Base-by-base conservation (phyloP, 2,329 filamentous ascomycete species). In the Trichoderma gracile region DNA sequence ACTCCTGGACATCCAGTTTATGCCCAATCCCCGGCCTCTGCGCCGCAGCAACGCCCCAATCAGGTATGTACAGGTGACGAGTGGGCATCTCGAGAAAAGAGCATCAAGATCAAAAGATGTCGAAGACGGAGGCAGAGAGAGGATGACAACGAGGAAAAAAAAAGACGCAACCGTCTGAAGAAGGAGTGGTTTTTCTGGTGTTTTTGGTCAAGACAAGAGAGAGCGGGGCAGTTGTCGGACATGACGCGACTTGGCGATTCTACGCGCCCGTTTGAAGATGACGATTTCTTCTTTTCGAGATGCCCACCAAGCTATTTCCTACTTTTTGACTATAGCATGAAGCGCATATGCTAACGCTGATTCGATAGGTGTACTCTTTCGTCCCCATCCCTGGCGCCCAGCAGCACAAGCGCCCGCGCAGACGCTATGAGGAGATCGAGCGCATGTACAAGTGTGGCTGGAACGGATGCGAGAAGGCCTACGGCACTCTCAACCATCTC, bases 371-470 rank as follows among this genome's bases (percentile, higher is more conserved):
- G 46, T 98, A 98, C 76, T 97, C 93, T 0, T 98, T 99, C 74
- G 95, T 98, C 38, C 94, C 95, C 0, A 98, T 98, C 72, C 95
- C 95, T 2, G 95, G 95, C 68, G 92, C 94, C 14, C 93, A 97
- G 75, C 95, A 99, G 76, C 94, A 98, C 77, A 99, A 99, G 82
- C 88, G 95, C 65, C 95, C 95, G 14, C 87, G 95, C 68, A 85
- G 95, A 72, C 87, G 95, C 61, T 99, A 97, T 73, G 95, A 99
- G 78, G 95, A 99, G 76, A 99, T 99, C 71, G 95, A 99, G 81
- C 89, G 95, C 74, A 98, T 99, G 95, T 98, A 99, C 83, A 98
- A 98, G 79, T 99, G 95, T 74, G 95, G 94, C 27, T 98, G 93
- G 92, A 94, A 97, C 69, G 93, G 93, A 9, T 99, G 95, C 74